Evolutionary conservation across 2,329 filamentous ascomycete species (phyloP), one percentile per base, ranked within the genome.

Genomic region (Fusarium sarcochroum): DNA sequence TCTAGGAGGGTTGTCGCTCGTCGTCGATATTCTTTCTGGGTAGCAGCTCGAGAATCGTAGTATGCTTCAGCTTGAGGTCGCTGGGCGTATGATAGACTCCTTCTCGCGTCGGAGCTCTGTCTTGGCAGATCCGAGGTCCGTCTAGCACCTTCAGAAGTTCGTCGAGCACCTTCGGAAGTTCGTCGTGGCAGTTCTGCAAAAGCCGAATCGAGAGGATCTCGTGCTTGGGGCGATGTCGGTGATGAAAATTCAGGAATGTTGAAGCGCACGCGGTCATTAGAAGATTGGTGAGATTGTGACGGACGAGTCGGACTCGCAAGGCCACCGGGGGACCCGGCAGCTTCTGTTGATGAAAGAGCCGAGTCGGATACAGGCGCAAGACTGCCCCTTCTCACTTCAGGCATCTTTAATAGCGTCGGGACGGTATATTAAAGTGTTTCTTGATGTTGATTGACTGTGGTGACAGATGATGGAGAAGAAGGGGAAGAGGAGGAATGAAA

Each of bases 1-100:
- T 81, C 79, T 50, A 80, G 68, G 15, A 81, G 73, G 4, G 77
- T 80, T 46, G 73, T 75, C 14, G 70, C 79, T 21, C 79, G 74
- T 17, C 79, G 75, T 60, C 72, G 70, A 53, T 73, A 81, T 69
- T 81, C 79, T 30, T 66, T 56, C 18, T 70, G 73, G 4, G 78
- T 79, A 15, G 75, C 79, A 34, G 79, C 79, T 32, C 79, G 75
- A 7, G 79, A 81, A 66, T 81, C 79, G 73, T 81, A 81, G 73
- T 81, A 81, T 35, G 74, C 79, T 7, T 73, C 71, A n/a, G 78
- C 78, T n/a, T 53, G 27, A 8, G 76, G 73, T 7, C 79, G 74
- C 21, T 75, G 74, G 4, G 74, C 72, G 58, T 80, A 80, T 5
- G 78, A 80, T 5, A 80, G 70, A 56, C 79, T 80, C 45, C 70